A percentile compares a stretch with the other conserved stretches of the same genome.
Conservation (phyloP, 768 basidiomycete genomes). For the Rubroboletus satanas region DNA sequence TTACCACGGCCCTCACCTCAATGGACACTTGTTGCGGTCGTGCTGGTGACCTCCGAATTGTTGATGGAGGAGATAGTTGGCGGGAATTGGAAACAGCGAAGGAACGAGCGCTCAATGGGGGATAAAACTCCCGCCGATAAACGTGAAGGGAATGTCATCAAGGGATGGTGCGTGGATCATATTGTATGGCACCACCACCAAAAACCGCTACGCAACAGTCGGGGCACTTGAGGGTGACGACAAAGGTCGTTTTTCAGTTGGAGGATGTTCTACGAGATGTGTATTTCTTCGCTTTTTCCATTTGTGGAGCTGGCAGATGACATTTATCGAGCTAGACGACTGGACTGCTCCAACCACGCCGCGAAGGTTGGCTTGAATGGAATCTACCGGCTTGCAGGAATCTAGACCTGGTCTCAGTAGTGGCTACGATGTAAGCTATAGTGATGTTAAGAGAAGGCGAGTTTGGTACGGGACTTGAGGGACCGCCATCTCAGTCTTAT, state of each 20-base stretch:
- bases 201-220: background rate
- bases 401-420: background rate
- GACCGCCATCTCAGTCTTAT: too few relatives aligned
- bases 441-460: background rate
- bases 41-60: too few relatives aligned
- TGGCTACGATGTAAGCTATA: background rate
- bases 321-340: background rate
- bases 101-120: background rate
- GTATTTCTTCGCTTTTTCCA: background rate
- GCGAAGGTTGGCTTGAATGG: background rate
- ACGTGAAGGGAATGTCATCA: background rate
- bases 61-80: too few relatives aligned
- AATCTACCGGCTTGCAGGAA: background rate
- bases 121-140: background rate
- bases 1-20: too few relatives aligned
- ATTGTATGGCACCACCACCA: background rate
- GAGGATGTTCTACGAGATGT: background rate
- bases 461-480: background rate
- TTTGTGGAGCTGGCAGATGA: background rate
- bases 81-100: too few relatives aligned
- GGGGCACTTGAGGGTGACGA: too few relatives aligned
- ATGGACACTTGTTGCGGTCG: too few relatives aligned
- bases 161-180: background rate
- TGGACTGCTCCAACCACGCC: background rate
- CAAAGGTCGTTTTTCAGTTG: too few relatives aligned